Conservation (phyloP, 257 asterid species). For the Oldenlandia corymbosa region DNA sequence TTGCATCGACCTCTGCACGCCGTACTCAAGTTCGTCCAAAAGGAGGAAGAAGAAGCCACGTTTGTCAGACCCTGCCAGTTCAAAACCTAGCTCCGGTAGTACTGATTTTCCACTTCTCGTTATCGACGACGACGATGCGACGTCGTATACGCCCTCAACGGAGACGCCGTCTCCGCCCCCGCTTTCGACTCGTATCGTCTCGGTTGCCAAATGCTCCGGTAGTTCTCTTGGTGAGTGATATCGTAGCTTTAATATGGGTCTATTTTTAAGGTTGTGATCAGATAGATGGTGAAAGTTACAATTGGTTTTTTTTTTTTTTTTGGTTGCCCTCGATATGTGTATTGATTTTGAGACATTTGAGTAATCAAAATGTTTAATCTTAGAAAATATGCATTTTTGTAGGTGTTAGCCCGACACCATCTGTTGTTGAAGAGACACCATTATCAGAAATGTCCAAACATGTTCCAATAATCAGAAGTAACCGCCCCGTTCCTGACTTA, state of each 20-base stretch:
- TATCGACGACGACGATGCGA: slow-evolving; percentile 68
- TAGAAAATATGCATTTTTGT: not conserved
- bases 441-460: slow-evolving; percentile 37
- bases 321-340: not conserved
- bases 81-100: slow-evolving; percentile 31
- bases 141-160: slow-evolving; percentile 28
- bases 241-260: not conserved
- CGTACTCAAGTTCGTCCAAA: slow-evolving; percentile 38
- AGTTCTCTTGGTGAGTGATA: slow-evolving; percentile 30
- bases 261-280: not conserved
- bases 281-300: too few relatives aligned
- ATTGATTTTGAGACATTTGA: not conserved
- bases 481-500: slow-evolving; percentile 15
- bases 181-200: slow-evolving; percentile 27
- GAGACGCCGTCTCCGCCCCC: slow-evolving; percentile 54
- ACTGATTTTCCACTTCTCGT: slow-evolving; percentile 36
- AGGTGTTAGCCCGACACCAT: slow-evolving; percentile 32
- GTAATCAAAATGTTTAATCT: not conserved
- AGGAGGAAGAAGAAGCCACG: slow-evolving; percentile 70
- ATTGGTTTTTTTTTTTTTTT: too few relatives aligned
- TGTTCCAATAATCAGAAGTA: slow-evolving; percentile 29
- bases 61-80: slow-evolving; percentile 18
- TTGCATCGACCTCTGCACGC: slow-evolving; percentile 64
- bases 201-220: slow-evolving; percentile 35
- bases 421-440: slow-evolving; percentile 65